Percentiles rank a stretch among this genome's conserved stretches.
phyloP scores from a whole-genome alignment of 495 filamentous ascomycete species.

The Penicillium chermesinum region DNA sequence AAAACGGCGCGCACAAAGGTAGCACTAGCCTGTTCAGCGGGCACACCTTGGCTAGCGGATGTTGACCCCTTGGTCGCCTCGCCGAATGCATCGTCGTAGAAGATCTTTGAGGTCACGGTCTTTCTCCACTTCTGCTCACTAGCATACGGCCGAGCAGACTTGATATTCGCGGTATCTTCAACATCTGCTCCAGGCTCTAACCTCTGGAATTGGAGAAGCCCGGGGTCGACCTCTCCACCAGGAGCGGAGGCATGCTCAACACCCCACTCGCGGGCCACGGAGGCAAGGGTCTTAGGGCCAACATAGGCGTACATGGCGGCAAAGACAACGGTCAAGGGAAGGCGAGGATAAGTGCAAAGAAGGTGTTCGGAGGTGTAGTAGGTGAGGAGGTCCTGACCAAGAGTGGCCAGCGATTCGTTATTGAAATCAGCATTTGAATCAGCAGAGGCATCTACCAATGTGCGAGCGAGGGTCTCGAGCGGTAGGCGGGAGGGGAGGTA shows the following conservation, averaged over 20 bases:
- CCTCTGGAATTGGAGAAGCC: constrained; percentile 75
- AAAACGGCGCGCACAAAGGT: constrained; percentile 74
- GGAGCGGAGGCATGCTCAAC: constrained; percentile 77
- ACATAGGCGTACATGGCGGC: constrained; percentile 78
- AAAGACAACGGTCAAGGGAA: constrained; percentile 77
- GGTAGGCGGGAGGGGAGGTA: constrained; percentile 76
- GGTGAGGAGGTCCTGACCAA: constrained; percentile 76
- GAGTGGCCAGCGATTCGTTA: constrained; percentile 71
- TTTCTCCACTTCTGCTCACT: constrained; percentile 57
- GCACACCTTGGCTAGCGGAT: constrained; percentile 27
- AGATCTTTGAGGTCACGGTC: constrained; percentile 62
- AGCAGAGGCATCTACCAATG: constrained; percentile 78
- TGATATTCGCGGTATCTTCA: constrained; percentile 7
- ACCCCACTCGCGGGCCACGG: constrained; percentile 80
- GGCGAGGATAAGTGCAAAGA: constrained; percentile 78
- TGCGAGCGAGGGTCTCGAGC: constrained; percentile 76
- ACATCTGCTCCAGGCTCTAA: constrained; percentile 52
- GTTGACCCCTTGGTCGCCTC: constrained; percentile 40
- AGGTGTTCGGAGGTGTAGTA: constrained; percentile 86
- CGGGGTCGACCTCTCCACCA: constrained; percentile 87
- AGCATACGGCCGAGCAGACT: constrained; percentile 36
- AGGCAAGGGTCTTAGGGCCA: constrained; percentile 62
- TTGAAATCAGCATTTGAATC: constrained; percentile 72
- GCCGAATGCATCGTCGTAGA: constrained; percentile 79
- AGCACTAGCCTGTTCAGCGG: constrained; percentile 48